Conservation (phyloP, 2,329 filamentous ascomycete genomes). For the Paecilomyces sp. region DNA sequence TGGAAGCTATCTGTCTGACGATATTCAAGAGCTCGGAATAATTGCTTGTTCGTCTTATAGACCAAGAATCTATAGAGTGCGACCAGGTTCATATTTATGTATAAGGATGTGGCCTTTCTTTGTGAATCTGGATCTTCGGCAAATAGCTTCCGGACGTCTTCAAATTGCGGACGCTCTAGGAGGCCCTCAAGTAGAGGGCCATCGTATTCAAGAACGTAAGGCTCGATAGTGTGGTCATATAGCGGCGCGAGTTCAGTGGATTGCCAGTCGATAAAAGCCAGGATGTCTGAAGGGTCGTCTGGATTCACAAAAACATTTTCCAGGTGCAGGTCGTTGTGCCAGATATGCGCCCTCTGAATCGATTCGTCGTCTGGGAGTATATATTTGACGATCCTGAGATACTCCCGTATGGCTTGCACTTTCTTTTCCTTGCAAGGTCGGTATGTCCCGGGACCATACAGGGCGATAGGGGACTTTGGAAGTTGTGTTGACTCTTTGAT, state of each 20-base stretch:
- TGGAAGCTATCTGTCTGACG: constrained; percentile 19
- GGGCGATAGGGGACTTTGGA: constrained; percentile 21
- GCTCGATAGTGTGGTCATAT: background rate
- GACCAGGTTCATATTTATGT: constrained; percentile 20
- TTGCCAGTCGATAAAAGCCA: background rate
- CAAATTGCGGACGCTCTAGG: constrained; percentile 19
- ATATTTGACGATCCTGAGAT: background rate
- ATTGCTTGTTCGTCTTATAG: constrained; percentile 12
- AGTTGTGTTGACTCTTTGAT: constrained; percentile 19
- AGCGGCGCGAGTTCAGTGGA: background rate
- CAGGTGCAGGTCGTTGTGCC: constrained; percentile 15
- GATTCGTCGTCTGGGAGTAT: constrained; percentile 7
- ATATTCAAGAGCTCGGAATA: constrained; percentile 24
- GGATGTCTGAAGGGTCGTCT: background rate
- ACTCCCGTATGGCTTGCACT: background rate
- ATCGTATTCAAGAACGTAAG: background rate
- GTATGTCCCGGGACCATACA: constrained; percentile 33
- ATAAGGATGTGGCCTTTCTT: constrained; percentile 17
- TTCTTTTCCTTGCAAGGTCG: constrained; percentile 8
- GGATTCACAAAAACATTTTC: constrained; percentile 17
- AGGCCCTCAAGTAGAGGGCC: background rate
- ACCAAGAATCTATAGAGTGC: constrained; percentile 20
- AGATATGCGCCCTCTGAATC: constrained; percentile 13
- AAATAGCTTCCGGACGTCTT: constrained; percentile 11
- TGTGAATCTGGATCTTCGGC: constrained; percentile 11